Base-by-base conservation (phyloP, 164 flowering plant genomes). In the Sextonia rubra region DNA sequence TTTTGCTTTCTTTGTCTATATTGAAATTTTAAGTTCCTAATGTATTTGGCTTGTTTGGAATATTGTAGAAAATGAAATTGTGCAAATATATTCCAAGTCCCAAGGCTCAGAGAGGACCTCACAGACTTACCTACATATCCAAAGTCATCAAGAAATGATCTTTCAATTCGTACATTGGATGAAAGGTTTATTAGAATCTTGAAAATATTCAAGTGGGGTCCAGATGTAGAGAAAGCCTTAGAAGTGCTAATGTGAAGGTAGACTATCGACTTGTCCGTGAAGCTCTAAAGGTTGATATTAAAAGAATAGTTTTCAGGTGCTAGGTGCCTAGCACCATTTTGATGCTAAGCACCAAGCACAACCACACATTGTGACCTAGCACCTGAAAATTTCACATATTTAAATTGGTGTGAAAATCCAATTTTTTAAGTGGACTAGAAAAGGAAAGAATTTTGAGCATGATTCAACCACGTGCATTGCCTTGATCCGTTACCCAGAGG, bases 181-280 rank as follows among this genome's bases (percentile, higher is more conserved):
- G 96, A 93, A 82, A 83, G 99, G 71, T 95, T 95, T 76, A 85
- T 88, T n/a, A 84, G 94, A 81, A 95, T 95, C 66, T 80, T 95
- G 87, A 95, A 90, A 74, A 95, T 95, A 71, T 95, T 95, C 81
- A 95, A 93, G 78, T 93, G 99, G 99, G 98, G 98, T 0, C 88
- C 92, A 17, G 99, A 95, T 81, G 90, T 98, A 0, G 99, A 93
- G 72, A 93, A 86, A 84, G 99, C 99, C 2, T 37, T 95, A 76
- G 96, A 95, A 82, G 97, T 95, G 61, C 83, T 95, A 0, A 86
- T 86, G 84, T 93, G 80, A 93, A 83, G 76, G 90, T 95, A 68
- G 97, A 95, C 79, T 90, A 89, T 71, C 76, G 91, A 66, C 80
- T 95, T 66, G 94, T 95, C 52, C 89, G 89, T 20, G 85, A 87